Conservation (phyloP, 768 basidiomycete genomes). For the Sistotremastrum niveocremeum region DNA sequence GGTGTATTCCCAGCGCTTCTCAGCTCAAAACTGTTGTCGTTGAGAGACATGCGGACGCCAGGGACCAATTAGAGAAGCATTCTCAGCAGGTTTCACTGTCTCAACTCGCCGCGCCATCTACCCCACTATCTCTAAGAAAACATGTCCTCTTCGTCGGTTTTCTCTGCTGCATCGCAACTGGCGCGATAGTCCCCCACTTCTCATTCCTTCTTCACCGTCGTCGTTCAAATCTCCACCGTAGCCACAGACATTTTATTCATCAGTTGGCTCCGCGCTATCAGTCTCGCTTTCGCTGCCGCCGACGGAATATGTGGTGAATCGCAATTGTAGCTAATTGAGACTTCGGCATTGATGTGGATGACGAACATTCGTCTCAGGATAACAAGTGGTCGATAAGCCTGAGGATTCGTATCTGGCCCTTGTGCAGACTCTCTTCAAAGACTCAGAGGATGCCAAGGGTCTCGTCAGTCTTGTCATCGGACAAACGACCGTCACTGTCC, state of each 20-base stretch:
- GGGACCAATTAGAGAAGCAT: slow-evolving; percentile 24
- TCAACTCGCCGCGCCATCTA: too few relatives aligned
- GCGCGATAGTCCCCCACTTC: slow-evolving; percentile 84
- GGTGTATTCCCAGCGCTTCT: slow-evolving; percentile 50
- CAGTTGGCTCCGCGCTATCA: slow-evolving; percentile 58
- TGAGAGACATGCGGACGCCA: slow-evolving; percentile 85
- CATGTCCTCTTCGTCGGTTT: too few relatives aligned
- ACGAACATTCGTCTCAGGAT: slow-evolving; percentile 66
- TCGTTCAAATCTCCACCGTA: too few relatives aligned
- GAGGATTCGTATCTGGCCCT: slow-evolving; percentile 46
- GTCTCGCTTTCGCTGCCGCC: slow-evolving; percentile 56
- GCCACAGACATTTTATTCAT: slow-evolving; percentile 48
- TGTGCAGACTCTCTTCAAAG: slow-evolving; percentile 70
- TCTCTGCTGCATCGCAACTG: too few relatives aligned
- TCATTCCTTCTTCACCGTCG: too few relatives aligned
- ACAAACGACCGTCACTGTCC: slow-evolving; percentile 58
- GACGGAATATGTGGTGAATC: slow-evolving; percentile 65
- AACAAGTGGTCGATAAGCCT: slow-evolving; percentile 68
- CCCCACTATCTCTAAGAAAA: too few relatives aligned
- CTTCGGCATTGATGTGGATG: slow-evolving; percentile 61
- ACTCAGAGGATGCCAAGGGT: slow-evolving; percentile 75
- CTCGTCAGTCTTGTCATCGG: slow-evolving; percentile 61
- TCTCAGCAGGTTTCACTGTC: too few relatives aligned
- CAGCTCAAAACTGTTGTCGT: slow-evolving; percentile 57
- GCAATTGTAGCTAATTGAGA: slow-evolving; percentile 76